Percentiles rank a stretch among this genome's conserved stretches.
Evolutionary conservation across 139 green algal species (phyloP).

Genomic region (Chlorella sorokiniana): DNA sequence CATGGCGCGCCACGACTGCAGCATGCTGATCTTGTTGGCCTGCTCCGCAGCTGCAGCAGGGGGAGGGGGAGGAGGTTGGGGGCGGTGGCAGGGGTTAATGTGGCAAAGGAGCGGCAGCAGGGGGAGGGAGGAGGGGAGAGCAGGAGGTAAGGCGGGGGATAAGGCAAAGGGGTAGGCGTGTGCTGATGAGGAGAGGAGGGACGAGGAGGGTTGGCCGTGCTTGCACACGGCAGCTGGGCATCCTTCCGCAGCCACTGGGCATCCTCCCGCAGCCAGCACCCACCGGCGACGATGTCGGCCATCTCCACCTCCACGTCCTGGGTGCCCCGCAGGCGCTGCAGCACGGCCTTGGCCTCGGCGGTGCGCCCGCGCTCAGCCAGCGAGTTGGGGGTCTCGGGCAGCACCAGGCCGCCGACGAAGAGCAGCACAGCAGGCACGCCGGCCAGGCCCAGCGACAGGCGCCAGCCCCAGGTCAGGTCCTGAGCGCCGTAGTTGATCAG

Average conservation of each 20-base stretch:
- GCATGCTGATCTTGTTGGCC: constrained; percentile 24
- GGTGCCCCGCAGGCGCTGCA: constrained; percentile 59
- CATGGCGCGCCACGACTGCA: constrained; percentile 35
- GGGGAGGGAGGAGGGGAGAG: too few relatives aligned
- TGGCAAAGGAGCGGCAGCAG: too few relatives aligned
- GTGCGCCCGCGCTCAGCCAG: constrained; percentile 62
- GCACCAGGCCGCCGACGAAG: constrained; percentile 50
- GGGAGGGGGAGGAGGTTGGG: too few relatives aligned
- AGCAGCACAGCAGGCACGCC: constrained; percentile 37
- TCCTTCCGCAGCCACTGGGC: too few relatives aligned
- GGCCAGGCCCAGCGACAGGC: constrained; percentile 37
- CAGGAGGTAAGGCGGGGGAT: too few relatives aligned
- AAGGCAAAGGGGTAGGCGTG: too few relatives aligned
- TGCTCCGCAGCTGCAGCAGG: constrained; percentile 29
- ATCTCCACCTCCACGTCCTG: constrained; percentile 53
- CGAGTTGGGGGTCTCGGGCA: constrained; percentile 79
- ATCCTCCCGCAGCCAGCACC: too few relatives aligned
- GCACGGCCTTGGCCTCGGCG: constrained; percentile 51
- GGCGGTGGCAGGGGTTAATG: too few relatives aligned
- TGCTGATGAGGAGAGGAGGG: too few relatives aligned
- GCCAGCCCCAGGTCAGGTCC: constrained; percentile 41
- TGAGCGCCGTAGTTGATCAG: constrained; percentile 71
- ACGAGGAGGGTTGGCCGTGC: too few relatives aligned
- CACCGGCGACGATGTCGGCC: constrained; percentile 51
- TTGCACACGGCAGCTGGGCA: too few relatives aligned